Conservation (phyloP, 768 basidiomycete genomes). For the Boletus tomentosulus region DNA sequence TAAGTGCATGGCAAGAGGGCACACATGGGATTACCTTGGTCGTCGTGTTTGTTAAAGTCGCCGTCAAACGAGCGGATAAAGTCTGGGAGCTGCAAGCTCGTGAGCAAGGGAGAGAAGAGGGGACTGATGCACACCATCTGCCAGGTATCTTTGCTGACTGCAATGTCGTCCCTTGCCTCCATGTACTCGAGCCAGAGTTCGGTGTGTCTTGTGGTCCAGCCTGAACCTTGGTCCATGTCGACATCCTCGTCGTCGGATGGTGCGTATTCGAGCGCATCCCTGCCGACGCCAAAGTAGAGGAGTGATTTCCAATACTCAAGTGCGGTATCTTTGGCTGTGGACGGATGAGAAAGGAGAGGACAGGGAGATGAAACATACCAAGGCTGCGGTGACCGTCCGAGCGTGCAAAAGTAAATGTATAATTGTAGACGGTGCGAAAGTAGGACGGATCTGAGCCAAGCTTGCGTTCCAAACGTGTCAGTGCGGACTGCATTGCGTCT, state of each 20-base stretch:
- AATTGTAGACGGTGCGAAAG: slow-evolving; percentile 75
- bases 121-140: slow-evolving; percentile 54
- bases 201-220: slow-evolving; percentile 61
- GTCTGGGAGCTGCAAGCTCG: slow-evolving; percentile 58
- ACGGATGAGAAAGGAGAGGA: not conserved
- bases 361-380: slow-evolving; percentile 40
- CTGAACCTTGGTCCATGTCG: slow-evolving; percentile 39
- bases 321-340: slow-evolving; percentile 62
- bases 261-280: slow-evolving; percentile 55
- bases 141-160: slow-evolving; percentile 89
- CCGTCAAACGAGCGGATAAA: slow-evolving; percentile 75
- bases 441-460: slow-evolving; percentile 63
- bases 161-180: slow-evolving; percentile 57
- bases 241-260: slow-evolving; percentile 41
- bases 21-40: slow-evolving; percentile 52
- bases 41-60: slow-evolving; percentile 67
- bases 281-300: slow-evolving; percentile 64
- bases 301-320: slow-evolving; percentile 77
- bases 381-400: slow-evolving; percentile 76
- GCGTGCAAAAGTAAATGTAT: slow-evolving; percentile 78
- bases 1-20: not conserved
- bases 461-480: slow-evolving; percentile 53
- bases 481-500: slow-evolving; percentile 50
- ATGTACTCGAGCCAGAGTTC: slow-evolving; percentile 82
- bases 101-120: slow-evolving; percentile 3